These are phyloP conservation scores for Rhizophora mangle DNA, from an alignment of 345 rosid species.

Conservation along the genomic window DNA sequence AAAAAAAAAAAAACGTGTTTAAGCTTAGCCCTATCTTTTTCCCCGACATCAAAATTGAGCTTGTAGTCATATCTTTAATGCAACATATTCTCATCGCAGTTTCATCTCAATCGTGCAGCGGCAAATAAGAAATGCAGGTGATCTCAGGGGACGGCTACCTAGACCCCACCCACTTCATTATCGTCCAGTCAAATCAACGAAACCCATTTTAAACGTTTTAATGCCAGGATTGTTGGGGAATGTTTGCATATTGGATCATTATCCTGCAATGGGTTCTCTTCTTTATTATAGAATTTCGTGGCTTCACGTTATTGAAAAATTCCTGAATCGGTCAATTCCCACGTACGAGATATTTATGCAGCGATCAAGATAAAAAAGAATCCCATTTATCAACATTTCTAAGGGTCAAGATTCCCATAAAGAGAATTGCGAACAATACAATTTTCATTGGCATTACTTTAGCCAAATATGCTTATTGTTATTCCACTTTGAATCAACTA, in stretches of 20 bases:
- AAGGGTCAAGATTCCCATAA: constrained; percentile 11
- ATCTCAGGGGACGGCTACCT: constrained; percentile 52
- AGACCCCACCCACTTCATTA: constrained; percentile 30
- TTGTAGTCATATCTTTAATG: neutral
- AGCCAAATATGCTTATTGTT: constrained; percentile 12
- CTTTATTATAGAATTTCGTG: no score
- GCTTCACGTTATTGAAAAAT: no score
- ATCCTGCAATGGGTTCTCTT: no score
- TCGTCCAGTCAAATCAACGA: constrained; percentile 14
- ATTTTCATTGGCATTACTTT: neutral
- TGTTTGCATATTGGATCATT: constrained; percentile 1
- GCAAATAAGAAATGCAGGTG: constrained; percentile 43
- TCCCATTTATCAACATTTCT: neutral
- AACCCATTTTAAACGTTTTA: constrained; percentile 7
- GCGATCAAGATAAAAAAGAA: neutral
- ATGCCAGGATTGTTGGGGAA: constrained; percentile 15
- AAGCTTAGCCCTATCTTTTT: no score
- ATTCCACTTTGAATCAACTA: constrained; percentile 6
- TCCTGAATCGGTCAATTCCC: constrained; percentile 15
- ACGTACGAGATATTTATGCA: no score
- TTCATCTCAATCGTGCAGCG: constrained; percentile 50
- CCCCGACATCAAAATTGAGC: no score
- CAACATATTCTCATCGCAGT: neutral
- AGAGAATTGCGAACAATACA: no score
- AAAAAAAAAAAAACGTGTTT: no score